Evolutionary conservation across 306 rosid species (phyloP), one percentile per base, ranked within the genome.

Genomic region (Begonia masoniana): DNA sequence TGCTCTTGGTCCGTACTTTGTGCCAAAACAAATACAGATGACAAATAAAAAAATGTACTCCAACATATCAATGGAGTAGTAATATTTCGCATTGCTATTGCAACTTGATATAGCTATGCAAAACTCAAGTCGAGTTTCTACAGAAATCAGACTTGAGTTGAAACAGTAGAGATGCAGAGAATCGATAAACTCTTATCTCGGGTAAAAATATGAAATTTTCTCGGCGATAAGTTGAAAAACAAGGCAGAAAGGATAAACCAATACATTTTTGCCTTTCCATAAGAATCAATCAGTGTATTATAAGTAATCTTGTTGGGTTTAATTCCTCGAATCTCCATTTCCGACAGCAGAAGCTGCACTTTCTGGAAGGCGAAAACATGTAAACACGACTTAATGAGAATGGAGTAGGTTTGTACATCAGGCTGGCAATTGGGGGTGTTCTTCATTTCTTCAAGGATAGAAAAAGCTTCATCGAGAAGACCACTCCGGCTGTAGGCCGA

Each of bases 401-500:
- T 83, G 50, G 95, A 82, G 54, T 85, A 82, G 55, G 97, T 89
- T 62, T 83, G 94, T 59, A 85, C 83, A 58, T 89, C 97, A 54
- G 97, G 97, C 64, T 74, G 71, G 63, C 87, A 85, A 62, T 69
- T 77, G 43, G 74, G 84, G 56, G 74, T 81, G 50, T 42, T 75
- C 78, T 85, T 78, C 95, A 85, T 89, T 74, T 71, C 67, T 67
- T 76, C 80, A 9, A 89, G 91, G 59, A 85, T 81, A 42, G 77
- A 72, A 71, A 85, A 83, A 54, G 97, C 96, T 63, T 21, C 65
- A 68, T 89, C 92, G 60, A 89, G 74, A 71, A 67, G 81, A 67
- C 91, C 80, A 47, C 91, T 82, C 82, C 96, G 78, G 51, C 97
- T 71, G 47, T 83, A 91, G 68, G 97, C 91, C 62, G 97, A 83